phyloP scores from a whole-genome alignment of 352 stramenopile species.

The Pythium diclinum region DNA sequence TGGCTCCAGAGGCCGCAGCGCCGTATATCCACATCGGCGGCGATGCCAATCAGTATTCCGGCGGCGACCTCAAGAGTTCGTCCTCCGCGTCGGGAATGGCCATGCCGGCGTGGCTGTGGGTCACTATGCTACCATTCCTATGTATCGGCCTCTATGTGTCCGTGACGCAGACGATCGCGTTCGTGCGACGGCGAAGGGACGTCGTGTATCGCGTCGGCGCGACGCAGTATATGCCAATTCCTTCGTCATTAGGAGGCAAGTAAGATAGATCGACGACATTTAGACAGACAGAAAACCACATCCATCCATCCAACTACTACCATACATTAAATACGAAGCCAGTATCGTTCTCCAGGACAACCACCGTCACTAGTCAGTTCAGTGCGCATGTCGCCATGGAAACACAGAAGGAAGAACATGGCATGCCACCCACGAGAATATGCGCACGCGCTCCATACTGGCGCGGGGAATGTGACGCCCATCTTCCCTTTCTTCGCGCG shows the following conservation, averaged over 20 bases:
- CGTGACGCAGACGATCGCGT: slow-evolving; percentile 36
- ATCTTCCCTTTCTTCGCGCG: slow-evolving; percentile 5
- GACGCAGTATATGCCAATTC: slow-evolving; percentile 68
- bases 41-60: slow-evolving; percentile 19
- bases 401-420: slow-evolving; percentile 3
- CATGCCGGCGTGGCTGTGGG: slow-evolving; percentile 43
- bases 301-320: background rate
- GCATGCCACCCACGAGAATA: slow-evolving; percentile 1
- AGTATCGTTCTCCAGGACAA: background rate
- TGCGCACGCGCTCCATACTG: background rate
- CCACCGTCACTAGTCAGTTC: background rate
- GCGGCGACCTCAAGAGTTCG: slow-evolving; percentile 21
- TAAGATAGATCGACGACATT: background rate
- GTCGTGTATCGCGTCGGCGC: slow-evolving; percentile 54
- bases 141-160: slow-evolving; percentile 56
- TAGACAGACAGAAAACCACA: background rate
- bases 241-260: slow-evolving; percentile 25
- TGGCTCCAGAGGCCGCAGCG: slow-evolving; percentile 1
- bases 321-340: background rate
- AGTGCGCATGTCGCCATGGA: background rate
- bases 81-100: slow-evolving; percentile 21
- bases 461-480: background rate
- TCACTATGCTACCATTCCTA: slow-evolving; percentile 62
- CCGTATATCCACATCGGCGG: slow-evolving; percentile 23
- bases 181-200: slow-evolving; percentile 54